Base-by-base conservation (phyloP, 2,329 filamentous ascomycete species). In the Ophiostoma piceae region DNA sequence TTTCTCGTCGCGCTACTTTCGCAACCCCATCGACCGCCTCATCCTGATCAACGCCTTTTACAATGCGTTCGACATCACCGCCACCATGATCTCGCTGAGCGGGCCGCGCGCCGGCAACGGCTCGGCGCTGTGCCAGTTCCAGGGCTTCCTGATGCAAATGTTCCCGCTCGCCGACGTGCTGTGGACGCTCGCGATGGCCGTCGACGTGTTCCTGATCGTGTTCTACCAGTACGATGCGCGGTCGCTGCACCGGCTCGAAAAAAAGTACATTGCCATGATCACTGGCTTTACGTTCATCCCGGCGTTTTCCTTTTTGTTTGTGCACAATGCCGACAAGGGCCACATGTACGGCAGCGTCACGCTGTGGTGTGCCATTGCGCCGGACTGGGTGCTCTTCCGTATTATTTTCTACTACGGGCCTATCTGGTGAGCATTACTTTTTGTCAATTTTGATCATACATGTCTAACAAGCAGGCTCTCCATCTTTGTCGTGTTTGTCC, bases 41-140 rank as follows among this genome's bases (percentile, higher is more conserved):
- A 79, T 79, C 43, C 76, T 79, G 60, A 77, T 78, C 72, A 79
- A 79, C 72, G 75, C 78, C 26, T 77, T 79, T 65, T 79, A 76
- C 73, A 79, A 79, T 64, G 68, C 77, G 9, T 75, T 79, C 69
- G 79, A 80, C 69, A 78, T 79, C 26, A 75, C 76, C 8, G 78
- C 76, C 32, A 80, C 79, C 0, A 79, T 79, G 76, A 79, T 79
- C 26, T 79, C 79, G 0, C 75, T 78, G 29, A 77, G 75, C 72
- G 79, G 79, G 11, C 78, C 78, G 2, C 71, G 69, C 7, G 77
- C 77, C 0, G 79, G 79, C 1, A 73, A 79, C 66, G 39, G 68
- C 9, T 78, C 78, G 1, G 73, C 76, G 0, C 57, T 79, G 39
- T 79, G 78, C 69, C 76, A 78, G 70, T 79, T 79, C 60, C 78